Evolutionary conservation across 192 early-diverging fungal genomes (phyloP), one percentile per base, ranked within the genome.

Genomic region (Chytriomyces confervae): DNA sequence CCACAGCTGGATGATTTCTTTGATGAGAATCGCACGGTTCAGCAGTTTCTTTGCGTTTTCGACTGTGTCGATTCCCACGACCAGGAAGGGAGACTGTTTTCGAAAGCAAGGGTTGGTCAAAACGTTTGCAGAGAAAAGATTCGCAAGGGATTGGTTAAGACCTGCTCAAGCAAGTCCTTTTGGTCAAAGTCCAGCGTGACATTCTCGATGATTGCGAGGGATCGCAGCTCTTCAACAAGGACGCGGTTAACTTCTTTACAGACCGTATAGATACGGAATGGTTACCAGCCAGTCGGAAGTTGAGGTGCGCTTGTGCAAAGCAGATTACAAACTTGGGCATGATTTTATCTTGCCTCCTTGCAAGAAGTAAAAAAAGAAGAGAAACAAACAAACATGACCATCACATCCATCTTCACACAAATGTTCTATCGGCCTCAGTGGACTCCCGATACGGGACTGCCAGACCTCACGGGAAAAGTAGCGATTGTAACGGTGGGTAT

Each of bases 1-100:
- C 94, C 94, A 95, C 72, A 95, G 81, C 81, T 93, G 91, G 68
- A 88, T 85, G 10, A 95, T 91, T 60, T 88, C 89, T 69, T 92
- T 92, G 81, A 93, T 90, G 44, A 99, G 90, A 69, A 99, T 96
- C 2, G 94, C 90, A 10, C 97, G 87, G 62, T 86, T 88, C 2
- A 95, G 84, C 18, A 99, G 88, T 70, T 87, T 86, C 7, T 77
- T 79, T 6, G 96, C 97, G 47, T 91, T 85, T 50, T 88, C 92
- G 9, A 89, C 87, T 0, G 86, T 88, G 10, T 83, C 85, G n/a
- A 96, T 82, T 49, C 92, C 83, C 6, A 97, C 89, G 23, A 92
- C 82, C 18, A 97, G 83, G 81, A 95, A 96, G 1, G 96, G 95
- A 43, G 83, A 86, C 92, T 95, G 83, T n/a, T 53, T 20, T 7